Base-by-base conservation (phyloP, 1,284 basidiomycete genomes). In the Apiotrichum gracile region DNA sequence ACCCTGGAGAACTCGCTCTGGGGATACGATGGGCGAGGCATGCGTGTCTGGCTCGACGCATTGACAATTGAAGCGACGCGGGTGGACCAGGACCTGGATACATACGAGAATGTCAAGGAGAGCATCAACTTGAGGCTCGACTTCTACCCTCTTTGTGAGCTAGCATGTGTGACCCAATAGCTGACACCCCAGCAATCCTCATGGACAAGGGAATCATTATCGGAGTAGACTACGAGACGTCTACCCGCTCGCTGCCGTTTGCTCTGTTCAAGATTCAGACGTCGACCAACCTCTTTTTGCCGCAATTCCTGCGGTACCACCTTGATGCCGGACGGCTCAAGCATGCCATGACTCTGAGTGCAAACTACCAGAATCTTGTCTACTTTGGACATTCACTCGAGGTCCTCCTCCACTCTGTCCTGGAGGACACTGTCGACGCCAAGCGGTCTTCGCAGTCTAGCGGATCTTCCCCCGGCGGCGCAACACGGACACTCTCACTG, bases 201-300 rank as follows among this genome's bases (percentile, higher is more conserved):
- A 94, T 98, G 88, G 92, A 97, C 71, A 97, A 97, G 70, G 96
- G 93, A 0, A 96, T 98, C 62, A 90, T 99, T 58, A 92, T 98
- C 52, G 96, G 94, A 9, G 89, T 89, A 35, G 92, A 97, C 64
- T 84, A 93, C 51, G 91, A 96, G 70, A 82, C 84, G 2, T 86
- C 84, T 3, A 82, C 89, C 37, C 78, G 81, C 19, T 88, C 86
- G 50, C 77, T 98, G 6, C 84, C 92, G 13, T 97, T 97, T 69
- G 86, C 88, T 9, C 85, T 96, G 75, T 97, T 94, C 77, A 83
- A 92, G 52, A 86, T 94, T 72, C 83, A 86, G 27, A 96, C 94
- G 0, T 91, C 86, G 83, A 94, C 94, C 0, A 90, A 96, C 67
- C 81, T 98, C 4, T 98, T 98, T 77, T 78, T 99, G 25, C 91